Percentiles rank a stretch among this genome's conserved stretches.
Evolutionary conservation across 2,329 filamentous ascomycete genomes (phyloP).

Genomic region (Fusarium palustre): DNA sequence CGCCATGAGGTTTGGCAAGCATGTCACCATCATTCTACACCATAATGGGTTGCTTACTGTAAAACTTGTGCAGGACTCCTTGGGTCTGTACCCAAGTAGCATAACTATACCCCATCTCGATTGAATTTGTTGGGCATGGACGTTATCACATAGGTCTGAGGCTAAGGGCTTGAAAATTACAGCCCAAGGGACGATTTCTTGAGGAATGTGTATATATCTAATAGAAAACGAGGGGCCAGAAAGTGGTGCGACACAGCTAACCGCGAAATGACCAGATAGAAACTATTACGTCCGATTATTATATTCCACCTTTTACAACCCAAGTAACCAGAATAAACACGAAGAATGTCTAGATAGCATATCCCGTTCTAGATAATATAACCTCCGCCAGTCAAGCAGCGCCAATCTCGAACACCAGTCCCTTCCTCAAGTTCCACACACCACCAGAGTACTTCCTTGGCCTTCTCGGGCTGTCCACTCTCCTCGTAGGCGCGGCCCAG

Average conservation of each 20-base stretch:
- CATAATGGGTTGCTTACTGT: background rate
- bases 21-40: no score
- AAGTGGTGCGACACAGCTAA: background rate
- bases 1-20: no score
- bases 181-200: background rate
- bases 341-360: background rate
- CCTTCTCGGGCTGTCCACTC: constrained; percentile 85
- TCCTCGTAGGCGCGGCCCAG: constrained; percentile 89
- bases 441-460: constrained; percentile 96
- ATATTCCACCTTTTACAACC: constrained; percentile 12
- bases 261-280: background rate
- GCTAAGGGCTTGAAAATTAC: background rate
- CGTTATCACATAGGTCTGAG: background rate
- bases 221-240: constrained; percentile 7
- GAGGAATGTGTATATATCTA: constrained; percentile 1
- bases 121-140: background rate
- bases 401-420: constrained; percentile 83
- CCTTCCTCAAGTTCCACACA: constrained; percentile 94
- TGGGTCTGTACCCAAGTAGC: background rate
- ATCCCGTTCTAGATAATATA: constrained; percentile 62
- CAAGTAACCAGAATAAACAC: background rate
- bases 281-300: background rate
- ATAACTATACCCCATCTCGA: background rate
- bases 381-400: constrained; percentile 72
- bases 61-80: background rate